These are phyloP conservation scores for Brettanomyces custersianus DNA, from an alignment of 805 yeast genomes.

Conservation along the genomic window DNA sequence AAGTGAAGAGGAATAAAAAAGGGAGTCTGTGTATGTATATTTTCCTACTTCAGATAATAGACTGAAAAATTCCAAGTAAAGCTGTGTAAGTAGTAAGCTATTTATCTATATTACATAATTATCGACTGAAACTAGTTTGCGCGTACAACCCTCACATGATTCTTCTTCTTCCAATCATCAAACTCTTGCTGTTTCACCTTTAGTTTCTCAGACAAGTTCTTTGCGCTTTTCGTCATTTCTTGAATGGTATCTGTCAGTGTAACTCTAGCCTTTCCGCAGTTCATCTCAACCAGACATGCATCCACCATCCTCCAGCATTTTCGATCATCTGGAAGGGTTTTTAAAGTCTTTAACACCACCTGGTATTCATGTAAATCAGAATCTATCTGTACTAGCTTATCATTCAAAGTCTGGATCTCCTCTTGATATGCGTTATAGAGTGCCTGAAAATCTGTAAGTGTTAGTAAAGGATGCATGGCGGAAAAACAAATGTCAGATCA, in stretches of 20 bases:
- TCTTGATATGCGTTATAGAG: conserved; percentile 45
- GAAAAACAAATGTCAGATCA: not conserved
- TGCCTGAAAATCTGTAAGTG: conserved; percentile 30
- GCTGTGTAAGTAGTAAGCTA: too few species aligned
- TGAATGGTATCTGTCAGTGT: conserved; percentile 46
- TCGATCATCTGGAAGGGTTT: conserved; percentile 45
- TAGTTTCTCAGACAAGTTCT: conserved; percentile 31
- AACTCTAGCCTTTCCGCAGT: conserved; percentile 67
- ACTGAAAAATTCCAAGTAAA: too few species aligned
- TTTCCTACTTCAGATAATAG: not conserved
- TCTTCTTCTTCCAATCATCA: conserved; percentile 39
- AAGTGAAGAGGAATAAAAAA: conserved; percentile 1
- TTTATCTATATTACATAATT: too few species aligned
- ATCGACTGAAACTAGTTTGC: not conserved
- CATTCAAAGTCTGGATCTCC: conserved; percentile 35
- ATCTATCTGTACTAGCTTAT: conserved; percentile 39
- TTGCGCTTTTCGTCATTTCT: conserved; percentile 35
- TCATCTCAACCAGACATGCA: conserved; percentile 78
- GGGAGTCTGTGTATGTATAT: not conserved
- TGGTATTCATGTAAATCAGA: conserved; percentile 37
- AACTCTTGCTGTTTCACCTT: conserved; percentile 32
- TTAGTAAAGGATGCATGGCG: not conserved
- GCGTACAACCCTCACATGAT: conserved; percentile 38
- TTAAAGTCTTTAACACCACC: conserved; percentile 52
- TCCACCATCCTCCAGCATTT: conserved; percentile 91